Percentiles rank a stretch among this genome's conserved stretches.
Conservation (phyloP, 1,139 yeast genomes). For the Waltiozyma solani region DNA sequence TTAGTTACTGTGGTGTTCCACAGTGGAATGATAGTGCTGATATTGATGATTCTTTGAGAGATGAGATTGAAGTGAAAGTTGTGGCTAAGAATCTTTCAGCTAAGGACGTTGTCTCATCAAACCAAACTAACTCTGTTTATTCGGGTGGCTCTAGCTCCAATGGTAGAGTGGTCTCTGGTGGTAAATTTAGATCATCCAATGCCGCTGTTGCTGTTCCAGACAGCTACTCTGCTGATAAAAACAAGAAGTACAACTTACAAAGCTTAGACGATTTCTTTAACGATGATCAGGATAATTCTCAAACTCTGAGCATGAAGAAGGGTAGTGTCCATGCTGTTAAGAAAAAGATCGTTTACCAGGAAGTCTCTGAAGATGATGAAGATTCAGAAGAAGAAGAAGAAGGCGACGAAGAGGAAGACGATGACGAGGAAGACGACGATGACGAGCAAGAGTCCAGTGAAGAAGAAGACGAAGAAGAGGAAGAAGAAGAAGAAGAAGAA, state of each 20-base stretch:
- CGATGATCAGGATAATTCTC: conserved; percentile 29
- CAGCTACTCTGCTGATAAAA: conserved; percentile 6
- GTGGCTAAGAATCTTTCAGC: conserved; percentile 11
- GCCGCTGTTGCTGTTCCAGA: too few relatives aligned
- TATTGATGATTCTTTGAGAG: conserved; percentile 10
- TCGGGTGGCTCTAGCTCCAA: not conserved
- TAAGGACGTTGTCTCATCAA: conserved; percentile 1
- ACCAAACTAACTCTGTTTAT: not conserved
- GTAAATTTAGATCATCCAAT: conserved; percentile 4
- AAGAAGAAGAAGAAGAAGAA: conserved; percentile 7
- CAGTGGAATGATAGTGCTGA: conserved; percentile 9
- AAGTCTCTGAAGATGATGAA: too few relatives aligned
- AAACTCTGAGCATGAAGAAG: not conserved
- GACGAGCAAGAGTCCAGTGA: conserved; percentile 17
- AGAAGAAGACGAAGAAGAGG: conserved; percentile 17
- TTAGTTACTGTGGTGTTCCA: conserved; percentile 7
- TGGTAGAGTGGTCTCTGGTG: not conserved
- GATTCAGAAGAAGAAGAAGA: conserved; percentile 25
- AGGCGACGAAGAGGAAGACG: conserved; percentile 21
- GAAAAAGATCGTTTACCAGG: conserved; percentile 23
- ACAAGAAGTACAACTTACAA: conserved; percentile 44
- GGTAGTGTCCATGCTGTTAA: not conserved
- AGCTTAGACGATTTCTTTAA: conserved; percentile 83
- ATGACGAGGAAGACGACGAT: conserved; percentile 21
- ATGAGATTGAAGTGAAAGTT: conserved; percentile 12